Evolutionary conservation across 2,329 filamentous ascomycete species (phyloP).

Genomic region (Penicillium fuscoglaucum): DNA sequence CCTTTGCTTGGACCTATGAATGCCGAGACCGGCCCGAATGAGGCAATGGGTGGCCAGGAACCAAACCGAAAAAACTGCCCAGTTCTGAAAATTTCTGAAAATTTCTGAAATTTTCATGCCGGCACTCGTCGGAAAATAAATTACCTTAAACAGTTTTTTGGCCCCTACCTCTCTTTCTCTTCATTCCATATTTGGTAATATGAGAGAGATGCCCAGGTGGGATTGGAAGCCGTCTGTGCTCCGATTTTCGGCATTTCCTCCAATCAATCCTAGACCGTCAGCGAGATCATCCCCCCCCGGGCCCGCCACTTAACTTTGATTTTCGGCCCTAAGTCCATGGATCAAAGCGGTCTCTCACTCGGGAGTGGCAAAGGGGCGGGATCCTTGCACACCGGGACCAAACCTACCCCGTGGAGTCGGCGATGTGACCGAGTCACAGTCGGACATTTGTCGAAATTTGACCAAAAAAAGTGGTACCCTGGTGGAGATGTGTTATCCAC

Average conservation of each 20-base stretch:
- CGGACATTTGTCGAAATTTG: not conserved
- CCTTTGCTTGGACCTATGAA: not conserved
- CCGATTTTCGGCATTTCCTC: constrained; percentile 3
- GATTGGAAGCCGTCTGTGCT: not conserved
- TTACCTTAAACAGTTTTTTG: not conserved
- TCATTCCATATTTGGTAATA: no score
- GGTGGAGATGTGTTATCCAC: not conserved
- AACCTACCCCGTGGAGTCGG: constrained; percentile 12
- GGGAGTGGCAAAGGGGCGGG: constrained; percentile 4
- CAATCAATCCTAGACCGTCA: not conserved
- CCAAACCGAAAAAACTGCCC: not conserved
- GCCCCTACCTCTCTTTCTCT: no score
- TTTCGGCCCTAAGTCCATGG: not conserved
- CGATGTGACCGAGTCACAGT: constrained; percentile 7
- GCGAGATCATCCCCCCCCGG: not conserved
- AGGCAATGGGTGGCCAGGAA: not conserved
- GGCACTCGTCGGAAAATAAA: not conserved
- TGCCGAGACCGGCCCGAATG: not conserved
- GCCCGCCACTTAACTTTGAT: not conserved
- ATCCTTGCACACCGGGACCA: constrained; percentile 1
- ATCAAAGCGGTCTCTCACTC: not conserved
- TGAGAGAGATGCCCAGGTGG: not conserved
- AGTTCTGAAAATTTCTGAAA: no score
- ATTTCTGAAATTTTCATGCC: not conserved
- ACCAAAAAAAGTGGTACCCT: not conserved